Evolutionary conservation across 257 asterid species (phyloP).

Genomic region (Nicotiana attenuata): DNA sequence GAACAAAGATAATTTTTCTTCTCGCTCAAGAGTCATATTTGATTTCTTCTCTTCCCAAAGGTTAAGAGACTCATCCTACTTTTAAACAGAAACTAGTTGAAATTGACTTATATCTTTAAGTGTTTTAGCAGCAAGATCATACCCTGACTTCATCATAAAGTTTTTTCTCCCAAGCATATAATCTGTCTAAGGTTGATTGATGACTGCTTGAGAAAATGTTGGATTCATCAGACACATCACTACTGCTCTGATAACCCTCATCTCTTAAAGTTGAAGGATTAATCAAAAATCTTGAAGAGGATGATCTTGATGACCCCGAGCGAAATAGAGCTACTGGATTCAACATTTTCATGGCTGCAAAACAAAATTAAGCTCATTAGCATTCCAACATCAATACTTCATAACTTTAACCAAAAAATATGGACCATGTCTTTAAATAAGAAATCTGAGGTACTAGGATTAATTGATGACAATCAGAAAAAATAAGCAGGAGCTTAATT

Average conservation of each 20-base stretch:
- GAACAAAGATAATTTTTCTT: background rate
- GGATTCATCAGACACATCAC: conserved; percentile 64
- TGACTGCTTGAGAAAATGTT: conserved; percentile 58
- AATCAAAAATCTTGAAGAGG: conserved; percentile 61
- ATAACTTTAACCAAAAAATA: background rate
- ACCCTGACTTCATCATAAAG: conserved; percentile 94
- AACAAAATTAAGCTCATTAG: background rate
- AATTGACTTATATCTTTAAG: conserved; percentile 2
- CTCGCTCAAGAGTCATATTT: background rate
- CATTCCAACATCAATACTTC: conserved; percentile 1
- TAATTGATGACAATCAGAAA: background rate
- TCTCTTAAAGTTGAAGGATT: conserved; percentile 59
- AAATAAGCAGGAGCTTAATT: background rate
- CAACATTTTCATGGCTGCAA: conserved; percentile 79
- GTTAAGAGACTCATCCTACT: background rate
- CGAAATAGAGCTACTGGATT: conserved; percentile 82
- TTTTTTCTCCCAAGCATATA: conserved; percentile 94
- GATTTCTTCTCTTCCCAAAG: background rate
- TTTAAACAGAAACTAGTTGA: background rate
- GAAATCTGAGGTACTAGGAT: background rate
- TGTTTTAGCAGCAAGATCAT: conserved; percentile 30
- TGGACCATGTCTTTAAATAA: background rate
- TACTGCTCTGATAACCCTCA: conserved; percentile 57
- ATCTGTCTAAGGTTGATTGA: conserved; percentile 82
- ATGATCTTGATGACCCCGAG: conserved; percentile 76